Base-by-base conservation (phyloP, 192 early-diverging fungal species). In the Phycomyces nitens region DNA sequence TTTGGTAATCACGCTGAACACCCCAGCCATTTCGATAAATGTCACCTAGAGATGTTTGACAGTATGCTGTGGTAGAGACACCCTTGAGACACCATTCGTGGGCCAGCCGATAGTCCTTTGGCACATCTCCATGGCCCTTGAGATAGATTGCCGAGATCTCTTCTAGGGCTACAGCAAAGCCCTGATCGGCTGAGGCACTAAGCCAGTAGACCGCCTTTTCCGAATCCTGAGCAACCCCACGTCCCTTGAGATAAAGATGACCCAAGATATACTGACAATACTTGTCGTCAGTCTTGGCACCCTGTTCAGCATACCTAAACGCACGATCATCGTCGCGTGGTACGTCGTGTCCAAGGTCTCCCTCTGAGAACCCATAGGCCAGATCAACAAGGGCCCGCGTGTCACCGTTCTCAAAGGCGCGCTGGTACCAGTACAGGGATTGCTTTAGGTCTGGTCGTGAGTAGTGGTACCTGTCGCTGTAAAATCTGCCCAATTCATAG, bases 1-100 rank as follows among this genome's bases (percentile, higher is more conserved):
- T 56, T 11, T 64, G 60, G 11, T 56, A 55, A 43, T 78, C 68
- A 20, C 66, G 69, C 0, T 56, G 52, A 9, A 72, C 66, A 27
- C 79, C 72, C 39, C 59, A 53, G 0, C 76, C 79, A 18, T 67
- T 58, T 44, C 72, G 53, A 60, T 81, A 81, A 42, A 72, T 64
- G 47, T 65, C 53, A 8, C 72, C 78, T 7, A 80, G 55, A 21
- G 53, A 22, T 1, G 58, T 52, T 26, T 69, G 68, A 29, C 68
- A 69, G 18, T 43, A 63, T 20, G 60, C 51, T 42, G 20, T 51
- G 18, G 21, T 41, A 0, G 49, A 57, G 4, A 38, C 47, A 15
- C 16, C 26, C 23, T 57, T 51, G 8, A 40, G 47, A 42, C 60
- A 69, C 21, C 58, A 62, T 4, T 39, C 38, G 39, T 62, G 65